Evolutionary conservation across 2,329 filamentous ascomycete genomes (phyloP).

Genomic region (Aspergillus sp.): DNA sequence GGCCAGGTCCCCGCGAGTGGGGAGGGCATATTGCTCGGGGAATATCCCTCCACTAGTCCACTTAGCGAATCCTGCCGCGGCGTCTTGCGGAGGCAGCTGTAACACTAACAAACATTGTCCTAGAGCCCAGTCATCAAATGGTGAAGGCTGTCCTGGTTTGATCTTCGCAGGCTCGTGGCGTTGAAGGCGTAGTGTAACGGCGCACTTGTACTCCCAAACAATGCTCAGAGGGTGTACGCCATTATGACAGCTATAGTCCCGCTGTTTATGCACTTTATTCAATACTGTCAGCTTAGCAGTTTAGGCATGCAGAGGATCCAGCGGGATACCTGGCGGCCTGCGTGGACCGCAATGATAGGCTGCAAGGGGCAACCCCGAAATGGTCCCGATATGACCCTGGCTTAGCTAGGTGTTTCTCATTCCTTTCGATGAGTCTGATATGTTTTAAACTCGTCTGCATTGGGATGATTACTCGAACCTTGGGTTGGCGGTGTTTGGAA

Average conservation of each 20-base stretch:
- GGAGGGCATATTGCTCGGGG: not conserved
- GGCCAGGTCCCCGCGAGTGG: not conserved
- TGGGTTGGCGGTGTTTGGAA: too few species aligned
- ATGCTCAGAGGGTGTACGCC: not conserved
- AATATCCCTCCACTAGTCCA: not conserved
- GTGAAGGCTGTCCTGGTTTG: not conserved
- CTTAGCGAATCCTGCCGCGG: not conserved
- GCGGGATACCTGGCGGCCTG: not conserved
- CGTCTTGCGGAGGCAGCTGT: too few species aligned
- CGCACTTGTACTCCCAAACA: not conserved
- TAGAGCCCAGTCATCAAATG: too few species aligned
- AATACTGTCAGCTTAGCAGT: not conserved
- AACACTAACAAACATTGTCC: too few species aligned
- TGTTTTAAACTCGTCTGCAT: not conserved
- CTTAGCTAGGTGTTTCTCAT: not conserved
- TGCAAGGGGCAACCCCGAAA: not conserved
- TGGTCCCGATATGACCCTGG: conserved; percentile 8
- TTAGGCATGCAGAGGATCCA: not conserved
- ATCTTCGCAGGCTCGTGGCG: not conserved
- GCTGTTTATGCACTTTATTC: too few species aligned
- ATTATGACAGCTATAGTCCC: too few species aligned
- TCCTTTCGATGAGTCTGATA: not conserved
- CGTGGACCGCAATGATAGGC: too few species aligned
- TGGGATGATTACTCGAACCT: not conserved
- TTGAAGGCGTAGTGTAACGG: not conserved